Percentiles rank a stretch among this genome's conserved stretches.
phyloP scores from a whole-genome alignment of 2,329 filamentous ascomycete species.

The Alternaria panax region DNA sequence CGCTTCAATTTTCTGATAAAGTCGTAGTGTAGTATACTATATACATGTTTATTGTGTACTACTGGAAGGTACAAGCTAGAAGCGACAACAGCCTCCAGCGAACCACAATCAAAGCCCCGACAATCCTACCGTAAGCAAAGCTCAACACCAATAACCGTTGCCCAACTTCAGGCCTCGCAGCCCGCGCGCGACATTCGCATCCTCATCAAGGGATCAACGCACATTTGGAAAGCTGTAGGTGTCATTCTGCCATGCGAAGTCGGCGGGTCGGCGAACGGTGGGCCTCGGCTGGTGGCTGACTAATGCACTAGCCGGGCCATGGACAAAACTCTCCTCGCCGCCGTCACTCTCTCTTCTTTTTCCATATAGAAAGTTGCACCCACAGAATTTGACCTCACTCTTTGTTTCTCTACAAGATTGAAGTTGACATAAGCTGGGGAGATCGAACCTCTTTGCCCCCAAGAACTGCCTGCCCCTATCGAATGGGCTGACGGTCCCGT shows the following conservation, averaged over 20 bases:
- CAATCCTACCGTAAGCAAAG: no score
- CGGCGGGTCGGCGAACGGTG: not conserved
- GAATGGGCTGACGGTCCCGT: conserved; percentile 48
- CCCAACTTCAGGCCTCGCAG: no score
- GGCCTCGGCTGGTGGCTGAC: conserved; percentile 11
- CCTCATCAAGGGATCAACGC: no score
- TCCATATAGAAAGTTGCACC: conserved; percentile 49
- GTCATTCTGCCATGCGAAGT: no score
- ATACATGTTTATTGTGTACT: no score
- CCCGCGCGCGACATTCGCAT: no score
- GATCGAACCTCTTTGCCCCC: conserved; percentile 52
- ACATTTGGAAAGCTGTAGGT: no score
- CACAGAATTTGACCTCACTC: conserved; percentile 66
- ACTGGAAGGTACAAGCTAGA: no score
- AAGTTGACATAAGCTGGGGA: conserved; percentile 65
- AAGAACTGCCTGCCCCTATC: conserved; percentile 45
- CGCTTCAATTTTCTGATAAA: not conserved
- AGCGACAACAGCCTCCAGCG: no score
- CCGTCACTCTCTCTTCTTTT: conserved; percentile 25
- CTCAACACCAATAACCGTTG: no score
- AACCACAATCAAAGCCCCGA: no score
- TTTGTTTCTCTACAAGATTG: conserved; percentile 57
- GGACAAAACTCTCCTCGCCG: conserved; percentile 26
- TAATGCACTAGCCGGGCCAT: not conserved
- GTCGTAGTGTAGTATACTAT: not conserved